A percentile compares a stretch with the other conserved stretches of the same genome.
These are phyloP conservation scores for Dactylellina sp. DNA, from an alignment of 2,329 filamentous ascomycete species.

Conservation along the genomic window DNA sequence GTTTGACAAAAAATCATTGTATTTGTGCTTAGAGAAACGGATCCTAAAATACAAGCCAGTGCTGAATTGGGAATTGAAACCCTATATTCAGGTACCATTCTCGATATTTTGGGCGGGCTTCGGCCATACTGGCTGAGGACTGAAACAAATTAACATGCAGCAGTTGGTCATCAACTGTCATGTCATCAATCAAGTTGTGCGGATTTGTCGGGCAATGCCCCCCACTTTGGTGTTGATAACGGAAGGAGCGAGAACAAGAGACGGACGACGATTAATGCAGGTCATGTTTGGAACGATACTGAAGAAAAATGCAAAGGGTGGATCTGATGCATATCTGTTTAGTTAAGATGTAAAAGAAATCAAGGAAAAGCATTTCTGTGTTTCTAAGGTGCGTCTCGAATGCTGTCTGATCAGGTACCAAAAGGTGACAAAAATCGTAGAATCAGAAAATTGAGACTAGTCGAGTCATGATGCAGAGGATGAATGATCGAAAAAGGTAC, in stretches of 20 bases:
- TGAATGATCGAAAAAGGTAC: slow-evolving; percentile 27
- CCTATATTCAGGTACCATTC: slow-evolving; percentile 15
- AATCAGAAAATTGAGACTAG: background rate
- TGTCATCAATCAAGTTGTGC: slow-evolving; percentile 31
- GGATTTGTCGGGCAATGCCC: slow-evolving; percentile 37
- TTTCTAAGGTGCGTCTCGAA: slow-evolving; percentile 31
- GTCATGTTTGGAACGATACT: slow-evolving; percentile 28
- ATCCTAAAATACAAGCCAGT: slow-evolving; percentile 27
- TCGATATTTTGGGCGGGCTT: slow-evolving; percentile 10
- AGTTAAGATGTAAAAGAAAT: slow-evolving; percentile 19
- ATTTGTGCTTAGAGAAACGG: slow-evolving; percentile 9
- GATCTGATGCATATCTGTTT: slow-evolving; percentile 27
- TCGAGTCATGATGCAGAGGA: slow-evolving; percentile 12
- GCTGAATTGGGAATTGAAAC: slow-evolving; percentile 4
- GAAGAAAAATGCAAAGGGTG: slow-evolving; percentile 12
- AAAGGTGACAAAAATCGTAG: slow-evolving; percentile 21
- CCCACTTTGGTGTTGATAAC: slow-evolving; percentile 37
- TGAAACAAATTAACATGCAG: slow-evolving; percentile 52
- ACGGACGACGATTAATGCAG: slow-evolving; percentile 26
- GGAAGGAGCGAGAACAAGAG: slow-evolving; percentile 11
- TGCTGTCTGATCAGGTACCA: slow-evolving; percentile 43
- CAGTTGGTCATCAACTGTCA: slow-evolving; percentile 38
- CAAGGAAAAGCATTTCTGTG: slow-evolving; percentile 13
- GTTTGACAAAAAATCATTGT: background rate
- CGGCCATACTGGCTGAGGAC: slow-evolving; percentile 34